Percentiles rank a stretch among this genome's conserved stretches.
These are phyloP conservation scores for Umbelopsis vinacea DNA, from an alignment of 192 early-diverging fungal species.

Conservation along the genomic window DNA sequence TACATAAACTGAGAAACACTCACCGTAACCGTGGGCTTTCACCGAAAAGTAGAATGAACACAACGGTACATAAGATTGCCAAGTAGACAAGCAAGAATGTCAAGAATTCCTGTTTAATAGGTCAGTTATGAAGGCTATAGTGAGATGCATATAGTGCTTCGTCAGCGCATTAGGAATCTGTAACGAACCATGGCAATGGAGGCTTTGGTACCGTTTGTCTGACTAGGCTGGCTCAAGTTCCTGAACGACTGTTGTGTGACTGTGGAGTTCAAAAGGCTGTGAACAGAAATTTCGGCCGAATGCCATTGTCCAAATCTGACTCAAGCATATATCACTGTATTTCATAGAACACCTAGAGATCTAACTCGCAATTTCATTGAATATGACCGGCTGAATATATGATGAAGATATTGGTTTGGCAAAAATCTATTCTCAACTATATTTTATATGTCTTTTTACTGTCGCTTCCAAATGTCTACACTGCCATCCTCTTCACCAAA, in stretches of 20 bases:
- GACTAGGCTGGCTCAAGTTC: neutral
- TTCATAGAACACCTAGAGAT: too few relatives aligned
- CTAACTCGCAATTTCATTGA: neutral
- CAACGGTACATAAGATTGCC: constrained; percentile 14
- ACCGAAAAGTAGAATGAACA: constrained; percentile 39
- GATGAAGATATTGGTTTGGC: neutral
- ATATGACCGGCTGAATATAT: neutral
- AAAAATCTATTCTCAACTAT: neutral
- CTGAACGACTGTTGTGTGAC: constrained; percentile 3
- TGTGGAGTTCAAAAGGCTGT: neutral
- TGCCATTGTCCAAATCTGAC: too few relatives aligned
- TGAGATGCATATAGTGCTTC: neutral
- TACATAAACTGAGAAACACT: neutral
- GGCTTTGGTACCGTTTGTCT: neutral
- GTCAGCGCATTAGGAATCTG: neutral
- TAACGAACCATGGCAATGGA: constrained; percentile 7
- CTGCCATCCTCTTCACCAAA: constrained; percentile 82
- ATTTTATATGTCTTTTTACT: neutral
- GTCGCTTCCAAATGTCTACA: constrained; percentile 47
- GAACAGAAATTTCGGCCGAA: too few relatives aligned
- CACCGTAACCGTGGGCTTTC: constrained; percentile 37
- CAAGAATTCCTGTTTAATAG: neutral
- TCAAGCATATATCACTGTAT: too few relatives aligned
- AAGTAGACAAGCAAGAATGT: constrained; percentile 27
- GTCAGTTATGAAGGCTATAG: neutral